phyloP scores from a whole-genome alignment of 768 basidiomycete species.

The Epithele typhae region DNA sequence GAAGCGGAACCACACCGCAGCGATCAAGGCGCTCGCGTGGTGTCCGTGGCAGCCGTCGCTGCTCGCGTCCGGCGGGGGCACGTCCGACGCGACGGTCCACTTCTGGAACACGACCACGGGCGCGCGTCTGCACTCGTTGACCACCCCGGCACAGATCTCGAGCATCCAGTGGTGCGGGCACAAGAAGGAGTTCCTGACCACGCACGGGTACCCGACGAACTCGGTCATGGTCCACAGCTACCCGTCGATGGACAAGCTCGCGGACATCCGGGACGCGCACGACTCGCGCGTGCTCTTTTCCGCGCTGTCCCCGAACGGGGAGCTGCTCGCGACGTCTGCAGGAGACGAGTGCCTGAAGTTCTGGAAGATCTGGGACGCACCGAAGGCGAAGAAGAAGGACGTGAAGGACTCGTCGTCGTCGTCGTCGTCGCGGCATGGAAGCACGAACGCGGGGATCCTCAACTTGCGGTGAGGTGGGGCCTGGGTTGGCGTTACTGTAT shows the following conservation, averaged over 20 bases:
- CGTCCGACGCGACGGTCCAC: slow-evolving; percentile 87
- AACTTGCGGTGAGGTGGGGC: neutral
- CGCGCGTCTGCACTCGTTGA: slow-evolving; percentile 81
- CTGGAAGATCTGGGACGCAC: slow-evolving; percentile 82
- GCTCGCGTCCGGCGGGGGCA: slow-evolving; percentile 91
- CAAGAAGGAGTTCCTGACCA: slow-evolving; percentile 84
- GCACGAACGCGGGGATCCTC: neutral
- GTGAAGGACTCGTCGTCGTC: slow-evolving; percentile 22
- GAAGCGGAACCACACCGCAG: slow-evolving; percentile 53
- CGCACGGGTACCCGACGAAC: slow-evolving; percentile 93
- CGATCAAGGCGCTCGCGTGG: slow-evolving; percentile 79
- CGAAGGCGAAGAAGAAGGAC: slow-evolving; percentile 48
- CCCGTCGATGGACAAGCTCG: slow-evolving; percentile 77
- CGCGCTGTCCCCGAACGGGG: slow-evolving; percentile 81
- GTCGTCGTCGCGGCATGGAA: slow-evolving; percentile 19
- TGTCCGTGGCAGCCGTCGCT: slow-evolving; percentile 94
- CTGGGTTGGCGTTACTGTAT: neutral
- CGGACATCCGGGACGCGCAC: slow-evolving; percentile 88
- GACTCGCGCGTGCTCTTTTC: slow-evolving; percentile 88
- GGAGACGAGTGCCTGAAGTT: slow-evolving; percentile 97
- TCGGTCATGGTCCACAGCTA: slow-evolving; percentile 80
- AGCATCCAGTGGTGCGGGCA: slow-evolving; percentile 85
- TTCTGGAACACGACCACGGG: slow-evolving; percentile 92
- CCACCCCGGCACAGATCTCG: slow-evolving; percentile 89
- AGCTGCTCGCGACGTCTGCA: slow-evolving; percentile 87